Evolutionary conservation across 1,139 yeast species (phyloP), one percentile per base, ranked within the genome.

Genomic region (Zygosaccharomyces pseudobailii): DNA sequence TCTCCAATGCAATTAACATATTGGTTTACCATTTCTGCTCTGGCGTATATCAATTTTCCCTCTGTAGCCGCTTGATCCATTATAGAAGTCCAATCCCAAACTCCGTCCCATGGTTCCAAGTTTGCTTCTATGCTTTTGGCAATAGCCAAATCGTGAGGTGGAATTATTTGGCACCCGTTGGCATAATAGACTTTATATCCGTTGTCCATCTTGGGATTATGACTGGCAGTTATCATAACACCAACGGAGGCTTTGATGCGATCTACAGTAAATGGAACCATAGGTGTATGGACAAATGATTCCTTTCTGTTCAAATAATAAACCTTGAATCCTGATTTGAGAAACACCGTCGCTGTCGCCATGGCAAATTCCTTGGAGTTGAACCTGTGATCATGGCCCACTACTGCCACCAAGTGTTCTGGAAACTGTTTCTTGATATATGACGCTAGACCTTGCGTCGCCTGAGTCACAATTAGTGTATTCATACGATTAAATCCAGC

Each of bases 201-300:
- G 61, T 92, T 92, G 63, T 90, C 97, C 54, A 75, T 73, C 10
- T 92, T 94, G 0, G 97, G 97, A 61, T 92, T 92, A 66, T 92
- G 98, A 46, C 96, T 87, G 0, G 98, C 97, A 0, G 98, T 92
- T 40, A 92, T 80, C 97, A 92, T 92, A 2, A 92, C 86, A 31
- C 97, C 98, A 43, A 83, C 88, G 0, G 82, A 71, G 0, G 96
- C 89, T 0, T 69, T 57, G 49, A 71, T 74, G 34, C 71, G 62
- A 55, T 85, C 87, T 25, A 92, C 84, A 0, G 87, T 81, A 67
- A 86, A 90, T 1, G 98, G 97, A 1, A 92, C 97, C 65, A 88
- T 67, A 0, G 98, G 98, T 0, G 98, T 92, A 55, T 89, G 96
- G 6, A 84, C 89, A 47, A 55, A 52, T 1, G 61, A 41, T 43